A percentile compares a stretch with the other conserved stretches of the same genome.
phyloP scores from a whole-genome alignment of 139 green algal genomes.

The Gonium pectorale region DNA sequence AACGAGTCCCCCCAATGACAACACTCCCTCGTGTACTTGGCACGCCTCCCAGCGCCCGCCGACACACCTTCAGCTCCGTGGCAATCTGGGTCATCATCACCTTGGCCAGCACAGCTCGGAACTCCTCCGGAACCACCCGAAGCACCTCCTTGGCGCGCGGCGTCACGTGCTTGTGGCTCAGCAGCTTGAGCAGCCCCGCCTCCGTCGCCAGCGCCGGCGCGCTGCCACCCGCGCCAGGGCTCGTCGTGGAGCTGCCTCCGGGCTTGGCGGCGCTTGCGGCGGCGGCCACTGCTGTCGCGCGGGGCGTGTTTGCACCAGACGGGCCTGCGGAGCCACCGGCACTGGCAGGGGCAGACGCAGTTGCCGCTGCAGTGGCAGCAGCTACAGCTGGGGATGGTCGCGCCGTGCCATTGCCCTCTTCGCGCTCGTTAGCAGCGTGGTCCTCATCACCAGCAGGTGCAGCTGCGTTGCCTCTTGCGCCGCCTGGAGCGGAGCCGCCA shows the following conservation, averaged over 20 bases:
- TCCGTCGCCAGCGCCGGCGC: slow-evolving; percentile 29
- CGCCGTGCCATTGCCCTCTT: too few species aligned
- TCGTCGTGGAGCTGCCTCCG: neutral
- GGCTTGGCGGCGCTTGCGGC: neutral
- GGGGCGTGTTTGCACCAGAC: neutral
- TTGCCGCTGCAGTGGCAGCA: neutral
- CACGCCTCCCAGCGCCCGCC: too few species aligned
- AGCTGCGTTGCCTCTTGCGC: too few species aligned
- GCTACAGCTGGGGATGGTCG: too few species aligned
- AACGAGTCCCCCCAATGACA: neutral
- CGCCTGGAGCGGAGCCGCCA: too few species aligned
- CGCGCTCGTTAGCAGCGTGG: too few species aligned
- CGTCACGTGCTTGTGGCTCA: slow-evolving; percentile 30
- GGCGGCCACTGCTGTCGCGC: neutral
- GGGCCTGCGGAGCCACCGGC: neutral
- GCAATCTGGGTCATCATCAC: slow-evolving; percentile 13
- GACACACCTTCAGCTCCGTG: slow-evolving; percentile 13
- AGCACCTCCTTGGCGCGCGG: slow-evolving; percentile 15
- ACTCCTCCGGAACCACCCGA: neutral
- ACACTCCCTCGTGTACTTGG: too few species aligned
- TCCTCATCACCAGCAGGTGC: too few species aligned
- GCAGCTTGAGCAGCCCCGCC: neutral
- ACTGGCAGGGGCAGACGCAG: neutral
- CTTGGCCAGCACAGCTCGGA: neutral
- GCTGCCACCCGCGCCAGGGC: neutral